Conservation (phyloP, 345 rosid genomes). For the Sonneratia caseolaris region DNA sequence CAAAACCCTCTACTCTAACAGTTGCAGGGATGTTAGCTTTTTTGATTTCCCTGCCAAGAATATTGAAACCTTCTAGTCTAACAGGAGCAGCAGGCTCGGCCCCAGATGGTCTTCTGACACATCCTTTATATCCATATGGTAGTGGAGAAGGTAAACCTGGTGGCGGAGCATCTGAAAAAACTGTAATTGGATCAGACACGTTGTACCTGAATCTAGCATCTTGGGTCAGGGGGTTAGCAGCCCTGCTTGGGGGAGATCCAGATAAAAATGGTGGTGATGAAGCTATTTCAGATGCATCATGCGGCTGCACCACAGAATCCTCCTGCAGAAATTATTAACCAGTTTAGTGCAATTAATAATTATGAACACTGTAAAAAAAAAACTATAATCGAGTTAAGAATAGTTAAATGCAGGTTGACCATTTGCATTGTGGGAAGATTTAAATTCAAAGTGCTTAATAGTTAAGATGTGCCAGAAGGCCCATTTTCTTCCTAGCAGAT, state of each 20-base stretch:
- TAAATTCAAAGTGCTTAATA: too few relatives aligned
- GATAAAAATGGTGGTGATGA: constrained; percentile 4
- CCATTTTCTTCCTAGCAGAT: too few relatives aligned
- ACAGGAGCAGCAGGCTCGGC: constrained; percentile 4
- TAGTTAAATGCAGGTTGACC: too few relatives aligned
- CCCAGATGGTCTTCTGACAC: background rate
- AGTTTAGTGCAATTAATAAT: too few relatives aligned
- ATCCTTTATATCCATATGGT: background rate
- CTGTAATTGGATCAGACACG: background rate
- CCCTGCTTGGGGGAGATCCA: constrained; percentile 8
- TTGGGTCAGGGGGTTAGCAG: constrained; percentile 3
- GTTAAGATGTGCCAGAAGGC: too few relatives aligned
- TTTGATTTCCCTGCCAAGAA: background rate
- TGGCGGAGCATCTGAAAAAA: background rate
- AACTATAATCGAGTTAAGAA: too few relatives aligned
- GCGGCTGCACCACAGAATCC: background rate
- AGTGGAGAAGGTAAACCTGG: constrained; percentile 2
- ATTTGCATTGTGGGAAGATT: too few relatives aligned
- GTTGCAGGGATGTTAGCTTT: background rate
- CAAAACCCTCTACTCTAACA: constrained; percentile 5
- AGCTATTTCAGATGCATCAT: constrained; percentile 2
- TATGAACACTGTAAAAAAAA: too few relatives aligned
- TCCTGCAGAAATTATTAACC: background rate
- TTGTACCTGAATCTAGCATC: constrained; percentile 4
- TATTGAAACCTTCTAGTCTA: constrained; percentile 7